Evolutionary conservation across 2,329 filamentous ascomycete species (phyloP).

Genomic region (Colletotrichum sp.): DNA sequence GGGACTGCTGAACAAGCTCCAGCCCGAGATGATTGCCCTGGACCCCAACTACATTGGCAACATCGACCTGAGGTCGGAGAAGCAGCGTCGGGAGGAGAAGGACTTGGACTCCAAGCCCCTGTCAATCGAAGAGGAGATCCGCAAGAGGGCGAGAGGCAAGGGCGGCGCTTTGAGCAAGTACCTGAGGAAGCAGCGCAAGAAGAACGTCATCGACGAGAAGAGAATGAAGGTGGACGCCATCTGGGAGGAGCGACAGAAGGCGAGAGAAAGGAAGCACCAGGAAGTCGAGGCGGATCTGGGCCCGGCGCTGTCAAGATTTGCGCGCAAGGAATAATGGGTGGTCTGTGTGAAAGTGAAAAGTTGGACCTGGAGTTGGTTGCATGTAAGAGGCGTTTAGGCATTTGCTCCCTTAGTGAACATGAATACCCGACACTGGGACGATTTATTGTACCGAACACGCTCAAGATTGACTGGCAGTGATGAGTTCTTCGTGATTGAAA

Average conservation of each 20-base stretch:
- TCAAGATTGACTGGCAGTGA: background rate
- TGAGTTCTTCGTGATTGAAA: background rate
- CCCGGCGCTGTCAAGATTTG: conserved; percentile 86
- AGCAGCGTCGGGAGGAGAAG: conserved; percentile 77
- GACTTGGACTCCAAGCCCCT: conserved; percentile 75
- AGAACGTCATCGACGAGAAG: conserved; percentile 97
- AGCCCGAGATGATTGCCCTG: conserved; percentile 95
- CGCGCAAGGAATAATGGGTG: conserved; percentile 64
- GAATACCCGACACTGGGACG: conserved; percentile 21
- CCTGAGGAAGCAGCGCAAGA: conserved; percentile 87
- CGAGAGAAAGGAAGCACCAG: conserved; percentile 65
- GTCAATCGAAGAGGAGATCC: conserved; percentile 64
- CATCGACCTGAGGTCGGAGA: conserved; percentile 80
- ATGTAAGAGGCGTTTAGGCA: conserved; percentile 24
- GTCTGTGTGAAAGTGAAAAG: conserved; percentile 6
- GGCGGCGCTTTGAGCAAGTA: conserved; percentile 90
- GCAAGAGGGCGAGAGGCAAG: conserved; percentile 84
- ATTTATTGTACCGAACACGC: background rate
- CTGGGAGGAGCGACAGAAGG: conserved; percentile 73
- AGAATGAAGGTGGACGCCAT: conserved; percentile 85
- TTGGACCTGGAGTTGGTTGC: conserved; percentile 20
- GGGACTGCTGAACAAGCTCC: conserved; percentile 88
- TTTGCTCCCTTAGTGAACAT: conserved; percentile 19
- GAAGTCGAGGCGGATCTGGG: conserved; percentile 78
- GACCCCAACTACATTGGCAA: conserved; percentile 92